phyloP scores from a whole-genome alignment of 2,329 filamentous ascomycete genomes.

The Sarocladium brachiariae region DNA sequence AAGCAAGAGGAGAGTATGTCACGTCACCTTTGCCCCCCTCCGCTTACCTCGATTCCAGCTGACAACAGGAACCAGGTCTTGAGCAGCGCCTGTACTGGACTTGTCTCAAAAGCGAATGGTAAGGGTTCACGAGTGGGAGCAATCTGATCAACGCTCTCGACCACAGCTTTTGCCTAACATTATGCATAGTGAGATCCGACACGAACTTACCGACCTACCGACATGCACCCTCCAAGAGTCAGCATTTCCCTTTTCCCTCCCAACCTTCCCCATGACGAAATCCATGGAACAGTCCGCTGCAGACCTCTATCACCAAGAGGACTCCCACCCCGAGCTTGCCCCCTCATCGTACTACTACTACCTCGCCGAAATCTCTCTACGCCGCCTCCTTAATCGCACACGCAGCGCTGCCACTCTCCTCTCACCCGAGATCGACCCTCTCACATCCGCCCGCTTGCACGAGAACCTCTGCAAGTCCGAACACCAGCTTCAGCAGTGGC shows the following conservation, averaged over 20 bases:
- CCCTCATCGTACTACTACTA: slow-evolving; percentile 45
- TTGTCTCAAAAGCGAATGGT: slow-evolving; percentile 14
- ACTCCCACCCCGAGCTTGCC: slow-evolving; percentile 6
- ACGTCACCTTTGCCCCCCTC: too few relatives aligned
- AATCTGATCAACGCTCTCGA: too few relatives aligned
- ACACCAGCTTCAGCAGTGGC: slow-evolving; percentile 72
- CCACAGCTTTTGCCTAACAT: too few relatives aligned
- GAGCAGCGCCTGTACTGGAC: slow-evolving; percentile 14
- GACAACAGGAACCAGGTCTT: slow-evolving; percentile 11
- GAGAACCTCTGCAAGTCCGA: slow-evolving; percentile 61
- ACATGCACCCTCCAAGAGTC: slow-evolving; percentile 14
- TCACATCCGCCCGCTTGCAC: slow-evolving; percentile 45
- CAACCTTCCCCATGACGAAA: slow-evolving; percentile 11
- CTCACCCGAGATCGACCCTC: slow-evolving; percentile 67
- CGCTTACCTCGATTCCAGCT: too few relatives aligned
- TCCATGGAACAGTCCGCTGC: slow-evolving; percentile 9
- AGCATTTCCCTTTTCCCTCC: slow-evolving; percentile 12
- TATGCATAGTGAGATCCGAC: slow-evolving; percentile 12
- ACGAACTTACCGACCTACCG: slow-evolving; percentile 13
- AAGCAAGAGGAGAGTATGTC: slow-evolving; percentile 14
- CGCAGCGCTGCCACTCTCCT: slow-evolving; percentile 12
- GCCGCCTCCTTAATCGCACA: slow-evolving; percentile 59
- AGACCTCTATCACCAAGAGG: slow-evolving; percentile 6
- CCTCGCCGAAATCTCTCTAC: slow-evolving; percentile 66
- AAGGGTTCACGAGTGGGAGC: not conserved